Conservation (phyloP, 164 flowering plant species). For the Piper betle region DNA sequence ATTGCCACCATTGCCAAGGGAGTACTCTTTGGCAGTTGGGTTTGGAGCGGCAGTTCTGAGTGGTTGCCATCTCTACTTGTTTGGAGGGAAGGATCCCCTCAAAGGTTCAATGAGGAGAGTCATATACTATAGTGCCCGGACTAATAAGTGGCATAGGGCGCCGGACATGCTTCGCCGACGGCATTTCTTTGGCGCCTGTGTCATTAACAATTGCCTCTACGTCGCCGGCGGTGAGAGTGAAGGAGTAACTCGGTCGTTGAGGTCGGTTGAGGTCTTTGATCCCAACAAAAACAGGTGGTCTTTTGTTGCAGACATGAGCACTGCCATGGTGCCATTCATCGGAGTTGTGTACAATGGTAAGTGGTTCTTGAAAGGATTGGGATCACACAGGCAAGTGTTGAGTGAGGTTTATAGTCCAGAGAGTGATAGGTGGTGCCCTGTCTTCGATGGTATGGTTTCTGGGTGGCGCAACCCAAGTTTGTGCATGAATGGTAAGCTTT, state of each 20-base stretch:
- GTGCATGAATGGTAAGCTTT: conserved; percentile 45
- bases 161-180: conserved; percentile 78
- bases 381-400: conserved; percentile 62
- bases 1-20: conserved; percentile 74
- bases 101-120: conserved; percentile 83
- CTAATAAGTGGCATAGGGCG: conserved; percentile 90
- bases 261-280: conserved; percentile 78
- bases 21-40: conserved; percentile 60
- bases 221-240: conserved; percentile 88
- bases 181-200: conserved; percentile 72
- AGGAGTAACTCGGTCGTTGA: conserved; percentile 47
- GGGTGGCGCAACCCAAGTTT: conserved; percentile 77
- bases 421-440: conserved; percentile 51
- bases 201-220: conserved; percentile 77
- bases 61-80: conserved; percentile 70
- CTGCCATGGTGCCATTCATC: conserved; percentile 74
- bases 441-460: conserved; percentile 66
- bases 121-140: conserved; percentile 63
- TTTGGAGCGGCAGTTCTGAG: conserved; percentile 80
- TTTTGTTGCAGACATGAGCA: conserved; percentile 67
- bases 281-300: conserved; percentile 81
- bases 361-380: conserved; percentile 82
- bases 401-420: conserved; percentile 71
- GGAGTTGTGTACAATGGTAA: conserved; percentile 68
- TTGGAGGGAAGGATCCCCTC: conserved; percentile 71